Evolutionary conservation across 1,139 yeast species (phyloP), one percentile per base, ranked within the genome.

Genomic region (Pichia sp.): DNA sequence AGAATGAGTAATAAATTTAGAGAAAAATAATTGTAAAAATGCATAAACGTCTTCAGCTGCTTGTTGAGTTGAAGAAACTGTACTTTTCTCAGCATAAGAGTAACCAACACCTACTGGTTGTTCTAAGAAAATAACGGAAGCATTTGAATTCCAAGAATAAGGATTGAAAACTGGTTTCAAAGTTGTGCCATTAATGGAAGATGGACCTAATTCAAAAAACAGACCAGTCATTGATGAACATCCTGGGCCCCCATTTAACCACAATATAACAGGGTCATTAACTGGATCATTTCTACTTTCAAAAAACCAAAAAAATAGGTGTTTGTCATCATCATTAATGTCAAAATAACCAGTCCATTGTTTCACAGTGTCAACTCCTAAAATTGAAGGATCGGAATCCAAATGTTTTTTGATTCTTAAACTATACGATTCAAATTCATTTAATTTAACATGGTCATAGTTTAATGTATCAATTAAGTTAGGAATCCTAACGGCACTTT

Each of bases 91-190:
- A 4, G 53, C 46, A 67, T 87, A 89, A 7, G 96, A 87, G 68
- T 80, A 89, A 39, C 97, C 97, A 42, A 86, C 95, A 52, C 87
- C 87, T 45, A 89, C 95, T 2, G 97, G 97, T 67, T 89, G 97
- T 66, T 90, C 97, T 59, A 90, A 75, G 72, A 86, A 90, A 60
- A 90, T 86, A 35, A 89, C 92, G 20, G 92, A 78, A 25, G 97
- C 96, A 59, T 87, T 87, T 54, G 77, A 71, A 66, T 87, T 89
- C 96, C 96, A 89, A 11, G 95, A 76, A 66, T 77, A 69, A 38
- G 90, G 90, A 68, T 87, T 87, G 66, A 69, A 70, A 45, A 80
- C 76, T 28, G 95, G 94, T 60, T 80, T 77, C 56, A 84, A 68
- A 48, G 82, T 74, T 30, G 74, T 62, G 55, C 75, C 80, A 37